A percentile compares a stretch with the other conserved stretches of the same genome.
These are phyloP conservation scores for Soucietia sequanensis DNA, from an alignment of 805 yeast genomes.

Conservation along the genomic window DNA sequence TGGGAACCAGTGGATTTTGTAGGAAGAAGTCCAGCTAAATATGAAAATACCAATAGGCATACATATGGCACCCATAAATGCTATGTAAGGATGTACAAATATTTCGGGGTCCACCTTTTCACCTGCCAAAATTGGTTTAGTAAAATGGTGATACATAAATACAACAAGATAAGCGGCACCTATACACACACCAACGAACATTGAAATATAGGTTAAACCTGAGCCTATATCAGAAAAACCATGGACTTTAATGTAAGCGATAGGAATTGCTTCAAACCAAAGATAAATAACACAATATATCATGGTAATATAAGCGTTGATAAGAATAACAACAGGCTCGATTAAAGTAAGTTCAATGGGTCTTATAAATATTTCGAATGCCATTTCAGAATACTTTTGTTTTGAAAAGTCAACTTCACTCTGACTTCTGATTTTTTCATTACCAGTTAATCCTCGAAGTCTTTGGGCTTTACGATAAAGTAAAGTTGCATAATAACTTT, in stretches of 20 bases:
- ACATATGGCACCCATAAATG: constrained; percentile 32
- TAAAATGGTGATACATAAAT: constrained; percentile 15
- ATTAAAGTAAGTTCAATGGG: constrained; percentile 48
- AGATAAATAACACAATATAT: constrained; percentile 54
- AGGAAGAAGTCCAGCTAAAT: constrained; percentile 48
- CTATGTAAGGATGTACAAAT: constrained; percentile 34
- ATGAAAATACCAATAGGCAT: constrained; percentile 43
- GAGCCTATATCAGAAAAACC: constrained; percentile 45
- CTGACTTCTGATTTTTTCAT: constrained; percentile 33
- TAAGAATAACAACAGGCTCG: constrained; percentile 59
- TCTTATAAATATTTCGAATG: constrained; percentile 40
- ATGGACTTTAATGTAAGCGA: constrained; percentile 46
- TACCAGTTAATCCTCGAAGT: constrained; percentile 42
- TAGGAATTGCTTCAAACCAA: constrained; percentile 49
- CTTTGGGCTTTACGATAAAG: constrained; percentile 41
- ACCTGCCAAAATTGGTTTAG: constrained; percentile 14
- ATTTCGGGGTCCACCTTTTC: constrained; percentile 34
- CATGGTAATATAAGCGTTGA: constrained; percentile 51
- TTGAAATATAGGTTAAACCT: constrained; percentile 42
- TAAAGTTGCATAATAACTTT: constrained; percentile 43
- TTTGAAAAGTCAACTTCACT: constrained; percentile 24
- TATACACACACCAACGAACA: constrained; percentile 30
- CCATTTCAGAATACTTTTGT: constrained; percentile 10
- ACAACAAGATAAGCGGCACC: constrained; percentile 22
- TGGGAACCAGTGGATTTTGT: constrained; percentile 46